Evolutionary conservation across 495 filamentous ascomycete genomes (phyloP).

Genomic region (Pyronema domesticum): DNA sequence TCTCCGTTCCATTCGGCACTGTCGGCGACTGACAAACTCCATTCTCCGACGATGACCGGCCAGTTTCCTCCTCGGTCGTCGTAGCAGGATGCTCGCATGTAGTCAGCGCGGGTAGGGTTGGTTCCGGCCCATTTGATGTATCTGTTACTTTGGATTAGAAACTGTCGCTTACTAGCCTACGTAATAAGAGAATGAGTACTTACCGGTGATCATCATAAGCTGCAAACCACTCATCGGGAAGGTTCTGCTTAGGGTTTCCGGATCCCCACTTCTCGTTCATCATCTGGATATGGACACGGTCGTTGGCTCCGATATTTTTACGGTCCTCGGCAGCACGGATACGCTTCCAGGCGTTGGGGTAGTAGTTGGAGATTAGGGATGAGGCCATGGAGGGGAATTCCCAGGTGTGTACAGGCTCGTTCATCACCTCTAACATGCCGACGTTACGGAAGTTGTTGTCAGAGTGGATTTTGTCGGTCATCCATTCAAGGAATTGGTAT

Average conservation of each 20-base stretch:
- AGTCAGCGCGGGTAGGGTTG: not conserved
- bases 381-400: constrained; percentile 20
- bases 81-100: constrained; percentile 7
- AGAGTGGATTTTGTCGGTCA: constrained; percentile 37
- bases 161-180: not conserved
- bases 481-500: constrained; percentile 40
- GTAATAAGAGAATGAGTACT: not conserved
- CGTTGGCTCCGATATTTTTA: constrained; percentile 24
- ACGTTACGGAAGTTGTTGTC: constrained; percentile 34
- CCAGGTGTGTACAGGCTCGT: constrained; percentile 32
- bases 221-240: constrained; percentile 28
- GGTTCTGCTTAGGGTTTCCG: constrained; percentile 31
- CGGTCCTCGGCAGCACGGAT: constrained; percentile 33
- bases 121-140: constrained; percentile 2
- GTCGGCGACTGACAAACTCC: constrained; percentile 25
- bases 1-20: constrained; percentile 26
- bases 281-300: constrained; percentile 37
- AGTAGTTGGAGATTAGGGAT: constrained; percentile 28
- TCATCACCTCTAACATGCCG: constrained; percentile 42
- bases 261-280: constrained; percentile 38
- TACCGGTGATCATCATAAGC: constrained; percentile 36
- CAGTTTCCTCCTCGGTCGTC: constrained; percentile 12
- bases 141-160: not conserved
- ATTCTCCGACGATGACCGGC: constrained; percentile 22
- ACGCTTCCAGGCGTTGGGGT: constrained; percentile 32